Evolutionary conservation across 129 eudicot genomes (phyloP).

Genomic region (Flaveria robusta): DNA sequence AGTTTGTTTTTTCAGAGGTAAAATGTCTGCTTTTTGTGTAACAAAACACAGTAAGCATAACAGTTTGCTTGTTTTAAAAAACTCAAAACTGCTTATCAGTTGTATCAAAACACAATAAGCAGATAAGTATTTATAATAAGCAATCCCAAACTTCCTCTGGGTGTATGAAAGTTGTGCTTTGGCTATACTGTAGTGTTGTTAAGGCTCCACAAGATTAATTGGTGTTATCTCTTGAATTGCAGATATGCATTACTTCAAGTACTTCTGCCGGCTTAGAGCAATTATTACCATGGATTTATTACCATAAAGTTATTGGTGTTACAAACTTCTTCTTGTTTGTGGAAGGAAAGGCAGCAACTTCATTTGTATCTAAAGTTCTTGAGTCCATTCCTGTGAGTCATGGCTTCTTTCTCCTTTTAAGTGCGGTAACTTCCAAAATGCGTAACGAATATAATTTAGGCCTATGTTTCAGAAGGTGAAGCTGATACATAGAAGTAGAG

Average conservation of each 20-base stretch:
- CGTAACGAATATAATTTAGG: not conserved
- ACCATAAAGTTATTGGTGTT: conserved; percentile 56
- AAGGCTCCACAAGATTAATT: not conserved
- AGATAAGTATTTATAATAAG: not conserved
- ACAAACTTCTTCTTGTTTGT: conserved; percentile 51
- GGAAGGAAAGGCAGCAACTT: conserved; percentile 56
- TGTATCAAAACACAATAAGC: not conserved
- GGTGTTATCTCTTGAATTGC: conserved; percentile 1
- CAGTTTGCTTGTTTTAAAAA: not conserved
- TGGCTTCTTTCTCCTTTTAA: not conserved
- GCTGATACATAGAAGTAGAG: conserved; percentile 47
- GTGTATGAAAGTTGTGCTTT: conserved; percentile 2
- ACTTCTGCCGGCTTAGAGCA: conserved; percentile 70
- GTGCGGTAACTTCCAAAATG: not conserved
- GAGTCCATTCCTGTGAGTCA: conserved; percentile 54
- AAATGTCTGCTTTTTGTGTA: too few species aligned
- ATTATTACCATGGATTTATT: conserved; percentile 56
- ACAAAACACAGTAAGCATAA: not conserved
- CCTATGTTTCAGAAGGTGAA: conserved; percentile 40
- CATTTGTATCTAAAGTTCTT: conserved; percentile 48
- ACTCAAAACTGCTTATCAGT: not conserved
- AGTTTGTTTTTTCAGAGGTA: too few species aligned
- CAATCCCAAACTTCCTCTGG: not conserved
- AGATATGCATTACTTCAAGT: conserved; percentile 59
- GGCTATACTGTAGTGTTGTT: not conserved